Conservation (phyloP, 257 asterid species). For the Sherardia arvensis region DNA sequence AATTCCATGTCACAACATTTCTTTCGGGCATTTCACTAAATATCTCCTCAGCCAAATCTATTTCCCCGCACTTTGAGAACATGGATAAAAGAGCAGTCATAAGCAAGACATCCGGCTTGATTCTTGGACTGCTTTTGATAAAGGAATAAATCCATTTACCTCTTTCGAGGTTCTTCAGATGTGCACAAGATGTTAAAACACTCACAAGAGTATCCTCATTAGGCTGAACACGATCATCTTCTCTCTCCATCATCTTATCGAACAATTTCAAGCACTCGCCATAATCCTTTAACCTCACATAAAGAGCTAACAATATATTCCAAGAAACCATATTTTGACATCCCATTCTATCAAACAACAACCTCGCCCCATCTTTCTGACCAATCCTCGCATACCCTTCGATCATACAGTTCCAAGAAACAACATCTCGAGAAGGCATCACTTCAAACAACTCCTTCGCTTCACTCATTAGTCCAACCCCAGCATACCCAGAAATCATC, state of each 20-base stretch:
- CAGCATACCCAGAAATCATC: slow-evolving; percentile 28
- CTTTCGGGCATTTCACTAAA: slow-evolving; percentile 28
- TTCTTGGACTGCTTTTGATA: slow-evolving; percentile 11
- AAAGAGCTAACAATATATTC: slow-evolving; percentile 31
- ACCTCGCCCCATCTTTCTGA: slow-evolving; percentile 17
- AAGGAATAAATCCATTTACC: slow-evolving; percentile 32
- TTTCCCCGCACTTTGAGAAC: slow-evolving; percentile 27
- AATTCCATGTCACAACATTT: slow-evolving; percentile 33
- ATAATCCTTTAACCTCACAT: slow-evolving; percentile 25
- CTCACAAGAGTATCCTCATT: slow-evolving; percentile 34
- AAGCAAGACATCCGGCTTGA: slow-evolving; percentile 26
- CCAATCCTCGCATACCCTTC: slow-evolving; percentile 26
- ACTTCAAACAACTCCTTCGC: slow-evolving; percentile 21
- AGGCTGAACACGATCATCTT: slow-evolving; percentile 21
- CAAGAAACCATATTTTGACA: slow-evolving; percentile 25
- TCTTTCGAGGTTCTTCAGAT: slow-evolving; percentile 26
- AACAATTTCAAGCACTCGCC: slow-evolving; percentile 24
- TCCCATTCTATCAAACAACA: slow-evolving; percentile 28
- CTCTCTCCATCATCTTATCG: slow-evolving; percentile 24
- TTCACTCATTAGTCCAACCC: slow-evolving; percentile 21
- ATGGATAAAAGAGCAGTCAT: slow-evolving; percentile 26
- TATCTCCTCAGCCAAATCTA: slow-evolving; percentile 28
- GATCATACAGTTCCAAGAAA: slow-evolving; percentile 36
- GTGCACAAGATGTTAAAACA: slow-evolving; percentile 34
- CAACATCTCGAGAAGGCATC: slow-evolving; percentile 21